phyloP scores from a whole-genome alignment of 805 yeast genomes.

The Cyberlindnera euphorbiae region DNA sequence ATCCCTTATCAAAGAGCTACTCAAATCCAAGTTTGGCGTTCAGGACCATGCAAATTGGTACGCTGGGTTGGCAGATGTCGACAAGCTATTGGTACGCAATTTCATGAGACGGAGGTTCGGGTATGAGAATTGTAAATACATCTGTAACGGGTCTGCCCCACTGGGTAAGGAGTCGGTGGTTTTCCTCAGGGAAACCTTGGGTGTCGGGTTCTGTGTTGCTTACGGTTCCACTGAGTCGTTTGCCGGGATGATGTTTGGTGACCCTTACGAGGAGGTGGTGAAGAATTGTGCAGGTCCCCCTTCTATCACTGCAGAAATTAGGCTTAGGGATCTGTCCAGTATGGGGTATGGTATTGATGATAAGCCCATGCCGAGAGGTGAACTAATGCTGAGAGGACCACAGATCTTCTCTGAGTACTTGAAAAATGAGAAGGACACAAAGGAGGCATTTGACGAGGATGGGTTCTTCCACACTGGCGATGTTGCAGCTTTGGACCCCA shows the following conservation, averaged over 20 bases:
- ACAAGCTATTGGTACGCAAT: constrained; percentile 20
- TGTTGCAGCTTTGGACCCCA: constrained; percentile 44
- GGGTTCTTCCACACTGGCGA: constrained; percentile 71
- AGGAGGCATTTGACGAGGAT: constrained; percentile 45
- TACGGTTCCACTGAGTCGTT: constrained; percentile 70
- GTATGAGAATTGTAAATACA: constrained; percentile 34
- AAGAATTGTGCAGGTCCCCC: constrained; percentile 54
- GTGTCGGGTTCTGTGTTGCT: constrained; percentile 45
- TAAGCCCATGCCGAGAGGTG: constrained; percentile 46
- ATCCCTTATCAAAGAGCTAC: constrained; percentile 41
- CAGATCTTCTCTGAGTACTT: constrained; percentile 53
- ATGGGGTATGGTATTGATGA: constrained; percentile 44
- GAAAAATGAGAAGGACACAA: constrained; percentile 50
- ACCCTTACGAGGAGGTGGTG: constrained; percentile 45
- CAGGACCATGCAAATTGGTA: constrained; percentile 2
- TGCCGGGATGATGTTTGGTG: constrained; percentile 47
- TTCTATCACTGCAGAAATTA: constrained; percentile 46
- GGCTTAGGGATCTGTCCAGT: constrained; percentile 55
- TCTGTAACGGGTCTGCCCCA: constrained; percentile 64
- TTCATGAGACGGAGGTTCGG: constrained; percentile 42
- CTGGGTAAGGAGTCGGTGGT: constrained; percentile 52
- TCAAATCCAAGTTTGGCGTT: constrained; percentile 3
- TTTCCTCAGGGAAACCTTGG: constrained; percentile 54
- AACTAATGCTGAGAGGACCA: constrained; percentile 58
- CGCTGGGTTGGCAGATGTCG: constrained; percentile 2